These are phyloP conservation scores for Solanum microdontum DNA, from an alignment of 257 asterid genomes.

Conservation along the genomic window DNA sequence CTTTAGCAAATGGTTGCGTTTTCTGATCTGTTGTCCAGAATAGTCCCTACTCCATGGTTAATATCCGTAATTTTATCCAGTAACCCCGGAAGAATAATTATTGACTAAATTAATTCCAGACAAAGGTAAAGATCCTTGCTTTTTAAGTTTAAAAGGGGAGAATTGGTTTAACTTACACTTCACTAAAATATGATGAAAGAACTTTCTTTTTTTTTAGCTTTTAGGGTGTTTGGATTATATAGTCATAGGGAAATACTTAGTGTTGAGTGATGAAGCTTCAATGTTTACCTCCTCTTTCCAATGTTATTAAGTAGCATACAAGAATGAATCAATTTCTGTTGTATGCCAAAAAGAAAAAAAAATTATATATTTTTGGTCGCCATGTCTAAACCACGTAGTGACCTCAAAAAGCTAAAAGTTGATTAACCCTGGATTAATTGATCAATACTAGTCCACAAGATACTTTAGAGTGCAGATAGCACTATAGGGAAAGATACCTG, in stretches of 20 bases:
- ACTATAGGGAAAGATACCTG: constrained; percentile 35
- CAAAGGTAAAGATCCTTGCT: neutral
- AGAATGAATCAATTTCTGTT: neutral
- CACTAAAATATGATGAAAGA: neutral
- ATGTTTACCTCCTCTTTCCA: neutral
- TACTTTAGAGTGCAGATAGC: neutral
- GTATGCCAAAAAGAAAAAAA: neutral
- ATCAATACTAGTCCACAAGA: neutral
- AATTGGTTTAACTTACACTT: neutral
- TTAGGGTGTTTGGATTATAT: neutral
- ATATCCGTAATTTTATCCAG: neutral
- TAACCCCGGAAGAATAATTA: neutral
- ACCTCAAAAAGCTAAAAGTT: neutral
- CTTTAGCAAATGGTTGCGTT: neutral
- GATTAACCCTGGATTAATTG: neutral
- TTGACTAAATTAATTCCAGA: neutral
- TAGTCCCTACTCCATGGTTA: neutral
- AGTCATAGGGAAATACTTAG: neutral
- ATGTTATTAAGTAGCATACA: neutral
- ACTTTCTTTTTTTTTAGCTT: neutral
- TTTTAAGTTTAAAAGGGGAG: neutral
- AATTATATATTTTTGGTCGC: neutral
- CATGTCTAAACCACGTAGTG: neutral
- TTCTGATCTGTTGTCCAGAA: neutral
- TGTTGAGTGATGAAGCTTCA: neutral